Evolutionary conservation across 2,329 filamentous ascomycete species (phyloP).

Genomic region (Pyrenophora seminiperda): DNA sequence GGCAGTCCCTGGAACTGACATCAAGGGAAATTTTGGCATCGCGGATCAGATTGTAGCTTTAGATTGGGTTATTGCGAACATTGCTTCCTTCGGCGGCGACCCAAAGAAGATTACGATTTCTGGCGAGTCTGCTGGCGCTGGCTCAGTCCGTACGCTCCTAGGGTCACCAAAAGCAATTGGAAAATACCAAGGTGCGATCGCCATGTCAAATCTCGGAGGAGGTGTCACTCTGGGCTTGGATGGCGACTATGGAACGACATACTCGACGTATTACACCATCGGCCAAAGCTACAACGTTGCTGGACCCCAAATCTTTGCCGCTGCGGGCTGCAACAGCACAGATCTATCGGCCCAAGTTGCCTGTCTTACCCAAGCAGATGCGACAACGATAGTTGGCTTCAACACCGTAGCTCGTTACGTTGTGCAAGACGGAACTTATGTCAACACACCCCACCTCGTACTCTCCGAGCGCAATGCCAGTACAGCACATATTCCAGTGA

Average conservation of each 20-base stretch:
- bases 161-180: conserved; percentile 56
- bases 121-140: conserved; percentile 59
- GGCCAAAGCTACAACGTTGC: conserved; percentile 56
- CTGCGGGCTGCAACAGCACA: conserved; percentile 58
- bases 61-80: conserved; percentile 55
- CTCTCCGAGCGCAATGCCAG: conserved; percentile 51
- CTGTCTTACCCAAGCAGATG: conserved; percentile 58
- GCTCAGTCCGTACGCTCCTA: conserved; percentile 61
- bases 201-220: conserved; percentile 60
- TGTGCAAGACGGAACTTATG: conserved; percentile 63
- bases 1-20: conserved; percentile 60
- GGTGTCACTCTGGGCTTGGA: conserved; percentile 61
- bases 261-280: conserved; percentile 64
- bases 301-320: conserved; percentile 58
- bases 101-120: conserved; percentile 54
- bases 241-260: conserved; percentile 63
- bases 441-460: conserved; percentile 57
- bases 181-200: conserved; percentile 55
- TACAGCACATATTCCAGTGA: conserved; percentile 58
- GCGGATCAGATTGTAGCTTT: conserved; percentile 59
- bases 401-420: conserved; percentile 56
- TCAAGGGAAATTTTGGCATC: conserved; percentile 61
- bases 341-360: conserved; percentile 55
- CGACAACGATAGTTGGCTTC: conserved; percentile 50
- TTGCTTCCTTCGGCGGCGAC: conserved; percentile 56